These are phyloP conservation scores for Penstemon davidsonii DNA, from an alignment of 257 asterid species.

Conservation along the genomic window DNA sequence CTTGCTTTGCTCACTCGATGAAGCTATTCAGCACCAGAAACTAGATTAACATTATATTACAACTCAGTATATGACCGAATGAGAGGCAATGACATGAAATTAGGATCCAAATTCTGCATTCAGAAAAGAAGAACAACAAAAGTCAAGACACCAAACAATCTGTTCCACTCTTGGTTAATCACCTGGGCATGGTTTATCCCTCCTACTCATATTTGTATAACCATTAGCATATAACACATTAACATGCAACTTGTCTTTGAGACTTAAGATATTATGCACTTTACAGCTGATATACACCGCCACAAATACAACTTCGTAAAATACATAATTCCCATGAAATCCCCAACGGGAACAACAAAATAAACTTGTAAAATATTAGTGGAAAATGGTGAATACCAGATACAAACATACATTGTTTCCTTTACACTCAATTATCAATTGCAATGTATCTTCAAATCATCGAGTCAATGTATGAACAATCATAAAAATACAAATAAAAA, in stretches of 20 bases:
- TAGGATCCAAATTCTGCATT: no score
- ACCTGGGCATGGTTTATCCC: no score
- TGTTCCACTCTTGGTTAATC: no score
- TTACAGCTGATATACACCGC: background rate
- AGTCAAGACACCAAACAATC: background rate
- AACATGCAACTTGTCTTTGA: background rate
- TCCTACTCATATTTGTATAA: no score
- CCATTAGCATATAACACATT: background rate
- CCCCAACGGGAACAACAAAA: background rate
- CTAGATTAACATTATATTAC: background rate
- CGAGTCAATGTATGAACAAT: background rate
- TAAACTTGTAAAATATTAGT: background rate
- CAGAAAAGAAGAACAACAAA: background rate
- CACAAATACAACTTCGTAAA: background rate
- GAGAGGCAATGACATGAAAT: background rate
- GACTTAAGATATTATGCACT: background rate
- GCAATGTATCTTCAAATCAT: background rate
- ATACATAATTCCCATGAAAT: background rate
- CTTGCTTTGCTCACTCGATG: conserved; percentile 24
- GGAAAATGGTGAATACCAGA: background rate
- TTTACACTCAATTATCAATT: background rate
- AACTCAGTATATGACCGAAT: background rate
- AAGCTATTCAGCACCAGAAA: conserved; percentile 20
- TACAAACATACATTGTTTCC: background rate
- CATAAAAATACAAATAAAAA: background rate